Base-by-base conservation (phyloP, 2,329 filamentous ascomycete genomes). In the Nemania bipapillata region DNA sequence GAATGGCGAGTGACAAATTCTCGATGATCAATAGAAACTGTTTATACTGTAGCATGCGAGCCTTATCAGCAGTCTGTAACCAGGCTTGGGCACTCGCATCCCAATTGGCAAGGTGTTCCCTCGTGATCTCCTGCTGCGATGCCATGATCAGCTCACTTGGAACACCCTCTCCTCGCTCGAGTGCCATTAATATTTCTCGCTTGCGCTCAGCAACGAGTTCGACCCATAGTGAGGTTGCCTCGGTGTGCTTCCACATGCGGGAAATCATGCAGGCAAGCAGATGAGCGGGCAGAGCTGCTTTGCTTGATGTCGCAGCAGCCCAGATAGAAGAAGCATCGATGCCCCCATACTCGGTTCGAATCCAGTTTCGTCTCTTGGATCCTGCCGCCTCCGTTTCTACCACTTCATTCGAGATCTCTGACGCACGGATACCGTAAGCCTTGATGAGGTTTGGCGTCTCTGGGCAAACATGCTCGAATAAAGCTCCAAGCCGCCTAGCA, bases 401-500 rank as follows among this genome's bases (percentile, higher is more conserved):
- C 17, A 15, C 4, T 6, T 30, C 22, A 28, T 42, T 45, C 59
- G 47, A 42, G 4, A 70, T 69, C 37, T 69, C 69, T 2, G 59
- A 65, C 1, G 57, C 59, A 3, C 69, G 49, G 2, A 49, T 30
- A 7, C 66, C 69, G 32, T 68, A 71, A 0, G 80, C 78, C 40
- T 71, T 68, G n/a, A 80, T 68, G 4, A 84, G 75, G 1, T 72
- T 63, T 0, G 80, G 81, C 0, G 74, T 80, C 0, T 66, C 6
- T 1, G 81, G 81, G 1, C 78, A 63, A 0, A 78, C 32, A 0
- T 69, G 72, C 26, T 59, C 63, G 24, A 65, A 65, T 11, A 65
- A 45, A 22, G 63, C 63, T 12, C 79, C 82, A 0, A 84, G 76
- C 40, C 75, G 78, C n/a, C 81, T 70, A 0, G 83, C 82, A 0